Evolutionary conservation across 371 early-diverging fungal species (phyloP).

Genomic region (Syncephalastrum contaminatum): DNA sequence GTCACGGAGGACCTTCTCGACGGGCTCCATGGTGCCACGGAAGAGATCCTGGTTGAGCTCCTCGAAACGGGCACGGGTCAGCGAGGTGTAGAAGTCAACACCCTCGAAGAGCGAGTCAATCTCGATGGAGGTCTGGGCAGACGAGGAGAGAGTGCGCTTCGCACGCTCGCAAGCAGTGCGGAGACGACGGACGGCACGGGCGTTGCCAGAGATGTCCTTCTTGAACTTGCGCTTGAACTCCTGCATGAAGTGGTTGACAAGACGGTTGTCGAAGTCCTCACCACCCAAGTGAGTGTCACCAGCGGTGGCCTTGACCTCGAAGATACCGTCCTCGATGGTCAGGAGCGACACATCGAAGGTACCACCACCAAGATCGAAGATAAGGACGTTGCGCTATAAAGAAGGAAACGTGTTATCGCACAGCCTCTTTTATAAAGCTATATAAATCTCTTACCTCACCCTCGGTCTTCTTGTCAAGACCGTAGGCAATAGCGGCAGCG

Average conservation of each 20-base stretch:
- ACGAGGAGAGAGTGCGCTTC: constrained; percentile 92
- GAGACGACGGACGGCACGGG: constrained; percentile 89
- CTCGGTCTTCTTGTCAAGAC: constrained; percentile 82
- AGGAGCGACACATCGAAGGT: constrained; percentile 97
- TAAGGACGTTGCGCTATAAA: constrained; percentile 74
- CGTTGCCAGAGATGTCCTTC: constrained; percentile 78
- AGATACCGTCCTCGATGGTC: constrained; percentile 92
- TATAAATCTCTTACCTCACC: constrained; percentile 49
- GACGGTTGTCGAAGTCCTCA: constrained; percentile 94
- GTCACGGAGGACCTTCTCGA: constrained; percentile 84
- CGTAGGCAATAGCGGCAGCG: constrained; percentile 98
- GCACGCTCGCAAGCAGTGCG: constrained; percentile 95
- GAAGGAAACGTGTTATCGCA: not conserved
- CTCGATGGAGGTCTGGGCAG: constrained; percentile 81
- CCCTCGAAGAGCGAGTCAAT: constrained; percentile 91
- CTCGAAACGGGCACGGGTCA: constrained; percentile 94
- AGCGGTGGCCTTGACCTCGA: constrained; percentile 94
- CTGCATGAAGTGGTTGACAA: constrained; percentile 80
- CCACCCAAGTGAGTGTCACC: constrained; percentile 99
- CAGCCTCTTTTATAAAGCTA: too few relatives aligned
- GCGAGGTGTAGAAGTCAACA: constrained; percentile 81
- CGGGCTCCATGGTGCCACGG: constrained; percentile 79
- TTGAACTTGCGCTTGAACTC: constrained; percentile 83
- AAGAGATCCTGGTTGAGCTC: constrained; percentile 88
- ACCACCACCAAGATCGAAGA: constrained; percentile 98